Conservation (phyloP, 208 protist species). For the Novymonas esmeraldas region DNA sequence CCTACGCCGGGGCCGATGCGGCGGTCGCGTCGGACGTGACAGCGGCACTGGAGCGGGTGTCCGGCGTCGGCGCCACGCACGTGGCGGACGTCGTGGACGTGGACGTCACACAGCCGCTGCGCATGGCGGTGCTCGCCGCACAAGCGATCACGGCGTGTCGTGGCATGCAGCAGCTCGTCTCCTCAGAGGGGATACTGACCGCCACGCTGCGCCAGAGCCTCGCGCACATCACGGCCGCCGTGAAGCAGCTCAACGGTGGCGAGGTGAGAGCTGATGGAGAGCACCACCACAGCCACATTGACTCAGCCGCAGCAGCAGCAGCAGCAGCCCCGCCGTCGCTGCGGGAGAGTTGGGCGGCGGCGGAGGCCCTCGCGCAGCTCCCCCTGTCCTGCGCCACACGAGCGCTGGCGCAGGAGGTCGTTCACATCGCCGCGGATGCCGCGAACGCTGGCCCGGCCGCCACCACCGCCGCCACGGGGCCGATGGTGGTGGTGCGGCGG, state of each 20-base stretch:
- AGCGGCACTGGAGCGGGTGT: constrained; percentile 11
- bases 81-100: constrained; percentile 29
- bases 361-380: constrained; percentile 27
- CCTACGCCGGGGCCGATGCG: constrained; percentile 7
- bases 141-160: constrained; percentile 27
- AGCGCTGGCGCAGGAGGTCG: constrained; percentile 20
- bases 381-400: constrained; percentile 17
- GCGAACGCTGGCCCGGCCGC: constrained; percentile 5
- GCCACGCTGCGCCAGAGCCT: constrained; percentile 30
- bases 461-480: neutral
- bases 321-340: constrained; percentile 10
- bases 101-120: constrained; percentile 32
- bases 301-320: too few relatives aligned
- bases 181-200: constrained; percentile 32
- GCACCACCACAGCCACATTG: neutral
- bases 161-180: constrained; percentile 38
- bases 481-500: constrained; percentile 14
- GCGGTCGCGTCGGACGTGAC: constrained; percentile 2
- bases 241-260: constrained; percentile 8
- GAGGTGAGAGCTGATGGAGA: neutral
- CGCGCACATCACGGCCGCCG: constrained; percentile 28
- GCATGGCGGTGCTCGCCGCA: constrained; percentile 35
- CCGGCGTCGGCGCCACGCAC: constrained; percentile 20
- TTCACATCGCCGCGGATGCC: neutral
- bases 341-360: constrained; percentile 21